Conservation (phyloP, 805 yeast genomes). For the Lipomyces sp. region DNA sequence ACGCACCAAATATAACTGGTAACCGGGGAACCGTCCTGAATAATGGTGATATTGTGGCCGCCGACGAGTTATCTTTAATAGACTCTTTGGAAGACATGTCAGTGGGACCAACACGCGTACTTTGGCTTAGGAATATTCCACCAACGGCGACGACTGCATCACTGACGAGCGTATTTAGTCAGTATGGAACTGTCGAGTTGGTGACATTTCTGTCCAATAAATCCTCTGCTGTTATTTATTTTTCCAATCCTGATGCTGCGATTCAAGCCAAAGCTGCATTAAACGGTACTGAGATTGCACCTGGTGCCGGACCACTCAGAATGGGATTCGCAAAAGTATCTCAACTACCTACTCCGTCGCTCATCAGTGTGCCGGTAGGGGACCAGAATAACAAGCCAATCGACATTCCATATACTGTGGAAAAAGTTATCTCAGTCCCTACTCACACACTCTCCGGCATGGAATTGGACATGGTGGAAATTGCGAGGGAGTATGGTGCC, state of each 20-base stretch:
- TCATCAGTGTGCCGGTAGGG: neutral
- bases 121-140: slow-evolving; percentile 83
- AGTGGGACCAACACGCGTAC: slow-evolving; percentile 74
- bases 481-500: slow-evolving; percentile 47
- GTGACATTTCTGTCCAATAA: slow-evolving; percentile 60
- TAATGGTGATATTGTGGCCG: slow-evolving; percentile 17
- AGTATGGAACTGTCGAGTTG: slow-evolving; percentile 65
- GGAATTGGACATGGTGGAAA: slow-evolving; percentile 42
- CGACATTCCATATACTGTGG: slow-evolving; percentile 34
- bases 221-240: slow-evolving; percentile 68
- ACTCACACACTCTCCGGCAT: slow-evolving; percentile 42
- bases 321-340: slow-evolving; percentile 83
- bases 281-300: slow-evolving; percentile 80
- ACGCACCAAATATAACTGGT: slow-evolving; percentile 19
- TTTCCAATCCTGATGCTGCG: slow-evolving; percentile 72
- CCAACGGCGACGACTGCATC: slow-evolving; percentile 58
- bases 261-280: slow-evolving; percentile 76
- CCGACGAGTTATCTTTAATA: slow-evolving; percentile 26
- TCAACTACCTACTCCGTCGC: slow-evolving; percentile 20
- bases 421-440: slow-evolving; percentile 34
- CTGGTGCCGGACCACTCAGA: slow-evolving; percentile 72
- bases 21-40: slow-evolving; percentile 40
- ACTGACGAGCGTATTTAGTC: slow-evolving; percentile 61
- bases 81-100: slow-evolving; percentile 65
- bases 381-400: neutral